Base-by-base conservation (phyloP, 768 basidiomycete species). In the Naganishia vaughanmartiniae region DNA sequence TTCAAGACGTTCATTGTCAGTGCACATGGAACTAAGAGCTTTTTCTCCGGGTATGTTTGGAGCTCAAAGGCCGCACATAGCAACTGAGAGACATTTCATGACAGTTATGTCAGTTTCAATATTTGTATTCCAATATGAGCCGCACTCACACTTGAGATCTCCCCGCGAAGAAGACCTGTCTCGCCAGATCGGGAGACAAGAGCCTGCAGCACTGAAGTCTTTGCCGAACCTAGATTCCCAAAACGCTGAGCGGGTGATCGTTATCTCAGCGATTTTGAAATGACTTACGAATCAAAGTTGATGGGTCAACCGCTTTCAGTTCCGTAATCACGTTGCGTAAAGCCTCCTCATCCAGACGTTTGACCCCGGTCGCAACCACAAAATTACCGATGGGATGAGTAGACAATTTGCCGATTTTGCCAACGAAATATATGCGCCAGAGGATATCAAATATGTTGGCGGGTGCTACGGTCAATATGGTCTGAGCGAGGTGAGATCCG, bases 311-410 rank as follows among this genome's bases (percentile, higher is more conserved):
- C 78, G 42, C 80, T 83, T 55, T 80, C 39, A 93, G 83, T 76
- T 93, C 91, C n/a, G 80, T 74, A 54, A 88, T 84, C 19, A 87
- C 84, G 6, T 82, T 83, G 0, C 79, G 78, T 39, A 97, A 77
- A 71, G 90, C 87, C 4, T 82, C 81, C 21, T 81, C 83, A n/a
- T 85, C 83, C 15, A 88, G 79, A 55, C 91, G 84, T 60, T 87
- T 87, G 31, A 94, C 73, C 0, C 89, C 90, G 78, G 88, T 89
- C 0, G 93, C 89, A 5, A 93, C 84, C 26, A 97, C 93, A 75
- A 93, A 99, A 77, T 98, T 99, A 15, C 91, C 93, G 1, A 94
- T 90, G 2, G 94, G 92, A 80, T 99, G 95, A 24, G 85, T 83
- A 21, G 90, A 88, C 33, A 96, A 83, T 69, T 89, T 86, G 3